phyloP scores from a whole-genome alignment of 768 basidiomycete genomes.

The Amanita muscaria region DNA sequence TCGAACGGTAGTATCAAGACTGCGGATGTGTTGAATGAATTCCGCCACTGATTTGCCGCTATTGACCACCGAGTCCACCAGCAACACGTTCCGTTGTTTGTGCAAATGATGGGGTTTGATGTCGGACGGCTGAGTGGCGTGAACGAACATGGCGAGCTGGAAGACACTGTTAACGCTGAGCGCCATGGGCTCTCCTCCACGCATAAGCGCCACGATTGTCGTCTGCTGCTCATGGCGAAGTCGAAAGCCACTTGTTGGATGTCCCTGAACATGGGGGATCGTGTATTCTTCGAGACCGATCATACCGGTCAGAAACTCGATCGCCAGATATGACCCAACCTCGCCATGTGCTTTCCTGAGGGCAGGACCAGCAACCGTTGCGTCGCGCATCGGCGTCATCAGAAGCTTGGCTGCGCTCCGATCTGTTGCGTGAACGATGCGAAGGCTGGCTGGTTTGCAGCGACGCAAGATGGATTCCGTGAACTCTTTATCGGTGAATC shows the following conservation, averaged over 20 bases:
- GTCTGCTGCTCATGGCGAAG: constrained; percentile 15
- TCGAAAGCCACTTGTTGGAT: constrained; percentile 15
- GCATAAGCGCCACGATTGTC: constrained; percentile 13
- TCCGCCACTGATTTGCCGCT: constrained; percentile 17
- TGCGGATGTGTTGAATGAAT: constrained; percentile 12
- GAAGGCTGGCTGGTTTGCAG: constrained; percentile 7
- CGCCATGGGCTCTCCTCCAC: constrained; percentile 18
- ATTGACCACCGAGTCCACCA: constrained; percentile 20
- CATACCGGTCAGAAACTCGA: constrained; percentile 12
- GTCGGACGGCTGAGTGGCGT: constrained; percentile 14
- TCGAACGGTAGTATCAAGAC: background rate
- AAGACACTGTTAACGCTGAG: constrained; percentile 13
- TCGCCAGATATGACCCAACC: constrained; percentile 10
- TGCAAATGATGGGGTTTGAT: constrained; percentile 12
- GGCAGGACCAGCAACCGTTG: constrained; percentile 13
- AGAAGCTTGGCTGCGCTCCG: constrained; percentile 15
- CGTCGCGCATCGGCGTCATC: constrained; percentile 19
- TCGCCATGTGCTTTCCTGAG: constrained; percentile 11
- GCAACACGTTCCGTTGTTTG: constrained; percentile 11
- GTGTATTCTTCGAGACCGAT: constrained; percentile 16
- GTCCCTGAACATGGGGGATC: constrained; percentile 19
- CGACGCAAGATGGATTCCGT: constrained; percentile 9
- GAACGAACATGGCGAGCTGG: constrained; percentile 16
- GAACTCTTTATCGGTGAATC: constrained; percentile 10
- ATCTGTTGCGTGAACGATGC: constrained; percentile 12